phyloP scores from a whole-genome alignment of 306 rosid species.

The Oxytropis ochrocephala region DNA sequence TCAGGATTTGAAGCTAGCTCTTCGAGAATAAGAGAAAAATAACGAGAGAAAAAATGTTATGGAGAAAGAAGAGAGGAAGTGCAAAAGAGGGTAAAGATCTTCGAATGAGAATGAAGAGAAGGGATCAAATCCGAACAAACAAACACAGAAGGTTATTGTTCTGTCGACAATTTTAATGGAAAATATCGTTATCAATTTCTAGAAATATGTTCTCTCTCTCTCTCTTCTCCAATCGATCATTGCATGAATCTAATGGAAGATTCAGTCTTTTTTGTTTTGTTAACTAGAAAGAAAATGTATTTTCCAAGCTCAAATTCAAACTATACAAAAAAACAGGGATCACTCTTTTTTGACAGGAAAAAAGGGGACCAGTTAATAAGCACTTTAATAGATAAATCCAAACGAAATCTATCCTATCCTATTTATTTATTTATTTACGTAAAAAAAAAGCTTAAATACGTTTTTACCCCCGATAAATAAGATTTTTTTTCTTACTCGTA shows the following conservation, averaged over 20 bases:
- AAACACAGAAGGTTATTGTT: constrained; percentile 2
- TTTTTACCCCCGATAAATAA: no score
- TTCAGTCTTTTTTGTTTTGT: neutral
- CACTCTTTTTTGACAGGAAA: no score
- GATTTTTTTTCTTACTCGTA: no score
- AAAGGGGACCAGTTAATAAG: no score
- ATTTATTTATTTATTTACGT: no score
- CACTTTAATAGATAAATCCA: no score
- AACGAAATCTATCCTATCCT: no score
- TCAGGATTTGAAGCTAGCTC: constrained; percentile 16
- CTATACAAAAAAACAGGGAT: no score
- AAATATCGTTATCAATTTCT: neutral
- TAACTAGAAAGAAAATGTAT: neutral
- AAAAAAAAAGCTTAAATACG: no score
- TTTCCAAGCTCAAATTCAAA: neutral
- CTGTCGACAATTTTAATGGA: constrained; percentile 17
- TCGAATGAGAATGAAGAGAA: neutral
- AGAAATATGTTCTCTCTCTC: neutral
- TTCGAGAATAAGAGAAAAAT: neutral
- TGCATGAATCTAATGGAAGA: constrained; percentile 1
- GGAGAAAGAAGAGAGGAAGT: constrained; percentile 1
- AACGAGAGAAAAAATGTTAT: neutral
- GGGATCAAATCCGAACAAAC: constrained; percentile 28
- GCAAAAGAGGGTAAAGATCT: constrained; percentile 5
- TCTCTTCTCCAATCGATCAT: neutral